Evolutionary conservation across 495 filamentous ascomycete genomes (phyloP), one percentile per base, ranked within the genome.

Genomic region (Trichoderma orchidacearum): DNA sequence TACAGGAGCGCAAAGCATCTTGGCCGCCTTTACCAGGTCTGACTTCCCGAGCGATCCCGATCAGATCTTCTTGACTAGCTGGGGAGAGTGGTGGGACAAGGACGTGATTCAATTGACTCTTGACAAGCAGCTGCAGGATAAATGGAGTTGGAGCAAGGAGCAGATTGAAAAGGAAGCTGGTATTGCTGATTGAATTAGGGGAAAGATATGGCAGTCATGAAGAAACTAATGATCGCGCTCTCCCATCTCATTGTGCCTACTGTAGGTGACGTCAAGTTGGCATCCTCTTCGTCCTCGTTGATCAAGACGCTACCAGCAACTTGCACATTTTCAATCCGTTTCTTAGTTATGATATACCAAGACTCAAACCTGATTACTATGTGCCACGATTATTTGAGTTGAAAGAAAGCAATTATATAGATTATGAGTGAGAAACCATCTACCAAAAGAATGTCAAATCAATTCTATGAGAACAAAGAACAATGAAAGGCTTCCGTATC

Each of bases 61-160:
- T 13, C 68, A 67, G 57, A 70, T 76, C 34, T 75, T 75, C 60
- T 54, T 76, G 17, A 75, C 72, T 0, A 73, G 68, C 50, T 75
- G 72, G 72, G 74, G 74, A 17, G 72, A 76, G 60, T 76, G 72
- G 70, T 76, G 74, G 72, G 17, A 53, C 2, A 73, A 71, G 57
- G 68, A 73, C n/a, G 62, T 70, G 15, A 69, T 68, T 18, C 55
- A 48, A 17, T 59, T 61, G 5, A 60, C 62, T 3, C 66, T 75
- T 1, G 68, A 76, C 55, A 68, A 67, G 57, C 54, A 34, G 11
- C 64, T 75, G 27, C 74, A 76, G 61, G 70, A 75, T 15, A 72
- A 70, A 53, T 76, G 71, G 71, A 68, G 61, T 8, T 68, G 65
- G n/a, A 63, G 64, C 51, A 68, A 70, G 56, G 69, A 73, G n/a